Evolutionary conservation across 1,139 yeast species (phyloP).

Genomic region (Scheffersomyces segobiensis): DNA sequence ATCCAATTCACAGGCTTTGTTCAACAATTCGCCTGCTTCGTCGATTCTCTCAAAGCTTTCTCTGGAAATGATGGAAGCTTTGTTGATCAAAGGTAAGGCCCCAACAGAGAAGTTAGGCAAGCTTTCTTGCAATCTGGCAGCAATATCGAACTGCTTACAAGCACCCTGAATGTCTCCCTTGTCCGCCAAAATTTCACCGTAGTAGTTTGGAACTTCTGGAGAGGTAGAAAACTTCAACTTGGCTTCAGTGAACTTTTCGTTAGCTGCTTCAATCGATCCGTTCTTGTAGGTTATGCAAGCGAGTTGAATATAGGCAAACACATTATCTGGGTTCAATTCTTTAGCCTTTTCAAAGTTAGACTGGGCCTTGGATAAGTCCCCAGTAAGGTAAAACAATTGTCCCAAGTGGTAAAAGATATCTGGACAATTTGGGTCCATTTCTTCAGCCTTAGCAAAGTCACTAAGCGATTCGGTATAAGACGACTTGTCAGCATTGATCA

Average conservation of each 20-base stretch:
- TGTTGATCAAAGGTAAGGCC: conserved; percentile 87
- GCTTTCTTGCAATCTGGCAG: conserved; percentile 79
- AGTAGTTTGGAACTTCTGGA: conserved; percentile 92
- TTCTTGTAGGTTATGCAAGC: conserved; percentile 91
- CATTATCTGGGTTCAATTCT: conserved; percentile 70
- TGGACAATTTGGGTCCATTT: conserved; percentile 67
- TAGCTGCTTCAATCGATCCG: conserved; percentile 61
- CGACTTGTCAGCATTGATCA: conserved; percentile 80
- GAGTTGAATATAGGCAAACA: conserved; percentile 85
- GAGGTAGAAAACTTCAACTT: conserved; percentile 78
- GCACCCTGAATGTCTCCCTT: conserved; percentile 74
- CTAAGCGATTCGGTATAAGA: conserved; percentile 59
- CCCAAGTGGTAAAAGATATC: conserved; percentile 94
- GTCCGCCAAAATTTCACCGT: conserved; percentile 91
- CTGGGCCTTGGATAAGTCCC: conserved; percentile 73
- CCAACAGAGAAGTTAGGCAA: conserved; percentile 66
- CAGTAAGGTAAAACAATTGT: conserved; percentile 82
- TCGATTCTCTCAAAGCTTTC: conserved; percentile 54
- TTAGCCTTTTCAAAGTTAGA: conserved; percentile 76
- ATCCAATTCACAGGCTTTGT: conserved; percentile 79
- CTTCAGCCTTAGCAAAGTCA: conserved; percentile 74
- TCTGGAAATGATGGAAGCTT: conserved; percentile 74
- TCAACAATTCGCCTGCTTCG: conserved; percentile 68
- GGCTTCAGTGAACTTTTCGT: conserved; percentile 71
- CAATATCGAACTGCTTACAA: conserved; percentile 79